phyloP scores from a whole-genome alignment of 2,329 filamentous ascomycete genomes.

The Harringtonia lauricola region DNA sequence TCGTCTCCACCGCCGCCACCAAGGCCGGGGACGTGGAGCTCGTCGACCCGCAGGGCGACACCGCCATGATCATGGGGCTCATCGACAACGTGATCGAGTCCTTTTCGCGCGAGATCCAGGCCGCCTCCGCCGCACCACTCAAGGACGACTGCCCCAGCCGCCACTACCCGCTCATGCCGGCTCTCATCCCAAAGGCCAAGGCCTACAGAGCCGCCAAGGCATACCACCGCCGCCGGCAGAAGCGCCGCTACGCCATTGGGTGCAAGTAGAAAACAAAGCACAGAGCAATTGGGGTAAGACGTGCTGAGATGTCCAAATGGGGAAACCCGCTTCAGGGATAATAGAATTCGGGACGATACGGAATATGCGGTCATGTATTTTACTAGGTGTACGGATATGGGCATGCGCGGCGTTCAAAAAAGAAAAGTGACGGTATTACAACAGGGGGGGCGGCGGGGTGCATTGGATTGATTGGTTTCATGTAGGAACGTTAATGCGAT shows the following conservation, averaged over 20 bases:
- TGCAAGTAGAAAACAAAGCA: not conserved
- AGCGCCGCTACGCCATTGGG: slow-evolving; percentile 6
- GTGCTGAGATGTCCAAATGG: too few relatives aligned
- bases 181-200: slow-evolving; percentile 14
- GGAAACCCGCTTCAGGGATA: too few relatives aligned
- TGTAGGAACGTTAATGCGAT: too few relatives aligned
- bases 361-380: not conserved
- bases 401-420: too few relatives aligned
- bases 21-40: slow-evolving; percentile 15
- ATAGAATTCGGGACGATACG: too few relatives aligned
- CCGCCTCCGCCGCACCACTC: not conserved
- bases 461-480: too few relatives aligned
- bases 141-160: slow-evolving; percentile 2
- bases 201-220: slow-evolving; percentile 6
- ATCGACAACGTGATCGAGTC: slow-evolving; percentile 16
- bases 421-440: too few relatives aligned
- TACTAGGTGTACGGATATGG: not conserved
- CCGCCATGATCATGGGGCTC: slow-evolving; percentile 9
- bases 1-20: slow-evolving; percentile 7
- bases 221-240: slow-evolving; percentile 1
- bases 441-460: too few relatives aligned
- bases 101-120: slow-evolving; percentile 13
- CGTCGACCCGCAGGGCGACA: slow-evolving; percentile 18
- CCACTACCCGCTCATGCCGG: slow-evolving; percentile 7
- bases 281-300: not conserved